These are phyloP conservation scores for Cladosporium sphaerospermum DNA, from an alignment of 2,329 filamentous ascomycete genomes.

Conservation along the genomic window DNA sequence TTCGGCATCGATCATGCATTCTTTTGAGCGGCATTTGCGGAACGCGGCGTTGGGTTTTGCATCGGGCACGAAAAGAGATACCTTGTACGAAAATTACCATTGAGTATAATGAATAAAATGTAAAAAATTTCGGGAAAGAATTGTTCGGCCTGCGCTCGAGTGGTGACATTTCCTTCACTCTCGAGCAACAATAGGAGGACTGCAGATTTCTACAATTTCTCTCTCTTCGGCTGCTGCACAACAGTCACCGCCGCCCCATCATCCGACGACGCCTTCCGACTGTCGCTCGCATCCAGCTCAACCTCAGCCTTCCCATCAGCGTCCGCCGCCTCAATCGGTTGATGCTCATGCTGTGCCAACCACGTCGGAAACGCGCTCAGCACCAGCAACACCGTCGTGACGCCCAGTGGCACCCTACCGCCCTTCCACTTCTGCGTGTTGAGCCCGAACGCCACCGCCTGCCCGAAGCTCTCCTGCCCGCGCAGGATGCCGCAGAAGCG, in stretches of 20 bases:
- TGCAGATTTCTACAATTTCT: no score
- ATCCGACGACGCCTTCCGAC: background rate
- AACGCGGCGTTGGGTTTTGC: background rate
- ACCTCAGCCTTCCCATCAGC: background rate
- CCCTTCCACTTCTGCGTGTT: conserved; percentile 41
- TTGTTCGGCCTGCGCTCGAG: background rate
- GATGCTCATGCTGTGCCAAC: conserved; percentile 27
- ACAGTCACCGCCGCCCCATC: background rate
- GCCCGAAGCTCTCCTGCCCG: conserved; percentile 41
- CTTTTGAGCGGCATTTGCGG: background rate
- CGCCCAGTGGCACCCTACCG: conserved; percentile 37
- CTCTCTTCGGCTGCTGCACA: conserved; percentile 1
- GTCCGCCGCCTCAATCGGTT: conserved; percentile 18
- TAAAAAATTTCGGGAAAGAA: background rate
- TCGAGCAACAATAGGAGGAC: no score
- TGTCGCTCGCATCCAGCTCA: background rate
- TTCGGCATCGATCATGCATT: background rate
- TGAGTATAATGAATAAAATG: background rate
- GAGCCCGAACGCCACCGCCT: conserved; percentile 40
- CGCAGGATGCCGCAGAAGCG: conserved; percentile 39
- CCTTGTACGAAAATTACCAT: background rate
- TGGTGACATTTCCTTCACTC: no score
- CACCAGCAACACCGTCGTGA: conserved; percentile 32
- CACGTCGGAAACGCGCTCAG: conserved; percentile 27
- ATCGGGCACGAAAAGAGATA: background rate